These are phyloP conservation scores for Boletus barrowsii DNA, from an alignment of 768 basidiomycete species.

Conservation along the genomic window DNA sequence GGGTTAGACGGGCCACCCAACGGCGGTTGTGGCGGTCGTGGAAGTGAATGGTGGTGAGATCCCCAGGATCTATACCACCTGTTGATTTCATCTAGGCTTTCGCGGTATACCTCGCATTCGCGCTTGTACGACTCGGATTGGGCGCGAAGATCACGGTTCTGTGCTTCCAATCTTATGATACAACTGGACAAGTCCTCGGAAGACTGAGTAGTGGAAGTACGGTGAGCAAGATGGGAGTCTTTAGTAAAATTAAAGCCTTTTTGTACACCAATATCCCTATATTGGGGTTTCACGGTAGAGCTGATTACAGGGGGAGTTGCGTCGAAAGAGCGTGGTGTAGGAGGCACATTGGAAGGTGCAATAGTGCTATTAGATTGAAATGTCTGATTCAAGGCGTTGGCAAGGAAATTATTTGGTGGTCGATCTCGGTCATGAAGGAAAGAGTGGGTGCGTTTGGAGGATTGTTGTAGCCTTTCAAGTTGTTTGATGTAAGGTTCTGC, in stretches of 20 bases:
- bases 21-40: not conserved
- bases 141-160: conserved; percentile 12
- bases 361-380: conserved; percentile 22
- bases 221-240: conserved; percentile 4
- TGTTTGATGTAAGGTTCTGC: conserved; percentile 24
- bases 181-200: conserved; percentile 6
- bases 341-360: conserved; percentile 5
- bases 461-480: conserved; percentile 22
- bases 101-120: conserved; percentile 7
- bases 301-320: not conserved
- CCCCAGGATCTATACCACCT: conserved; percentile 3
- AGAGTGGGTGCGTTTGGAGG: not conserved
- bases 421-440: not conserved
- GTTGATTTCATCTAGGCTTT: conserved; percentile 10
- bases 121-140: conserved; percentile 5
- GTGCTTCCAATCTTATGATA: conserved; percentile 18
- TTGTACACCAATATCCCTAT: conserved; percentile 26
- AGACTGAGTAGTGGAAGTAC: not conserved
- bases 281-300: conserved; percentile 4
- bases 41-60: not conserved
- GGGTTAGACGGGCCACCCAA: conserved; percentile 1
- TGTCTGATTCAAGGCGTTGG: conserved; percentile 28
- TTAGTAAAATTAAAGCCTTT: conserved; percentile 15
- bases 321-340: conserved; percentile 5
- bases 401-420: conserved; percentile 12